These are phyloP conservation scores for Suillus alpinus DNA, from an alignment of 768 basidiomycete genomes.

Conservation along the genomic window DNA sequence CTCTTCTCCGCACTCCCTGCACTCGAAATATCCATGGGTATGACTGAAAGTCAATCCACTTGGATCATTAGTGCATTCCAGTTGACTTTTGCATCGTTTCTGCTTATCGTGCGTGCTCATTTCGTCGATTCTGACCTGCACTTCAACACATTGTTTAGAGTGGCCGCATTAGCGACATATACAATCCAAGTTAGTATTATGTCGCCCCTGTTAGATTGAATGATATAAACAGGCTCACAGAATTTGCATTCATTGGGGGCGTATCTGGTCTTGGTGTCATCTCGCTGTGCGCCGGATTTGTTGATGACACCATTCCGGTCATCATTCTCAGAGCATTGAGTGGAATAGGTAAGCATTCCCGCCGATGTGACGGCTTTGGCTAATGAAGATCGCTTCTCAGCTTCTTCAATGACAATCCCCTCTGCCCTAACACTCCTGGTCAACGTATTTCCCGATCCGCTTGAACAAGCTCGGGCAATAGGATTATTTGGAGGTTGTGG, in stretches of 20 bases:
- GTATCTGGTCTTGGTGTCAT: slow-evolving; percentile 39
- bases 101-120: slow-evolving; percentile 30
- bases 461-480: slow-evolving; percentile 47
- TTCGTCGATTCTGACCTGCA: not conserved
- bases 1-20: slow-evolving; percentile 39
- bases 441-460: slow-evolving; percentile 45
- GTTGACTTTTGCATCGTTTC: slow-evolving; percentile 41
- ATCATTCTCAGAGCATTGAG: slow-evolving; percentile 50
- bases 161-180: slow-evolving; percentile 38
- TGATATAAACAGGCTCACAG: slow-evolving; percentile 16
- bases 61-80: slow-evolving; percentile 46
- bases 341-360: slow-evolving; percentile 38
- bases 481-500: slow-evolving; percentile 45
- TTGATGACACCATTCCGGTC: slow-evolving; percentile 42
- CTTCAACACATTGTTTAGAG: slow-evolving; percentile 23
- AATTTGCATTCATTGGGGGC: slow-evolving; percentile 42
- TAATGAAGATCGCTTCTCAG: slow-evolving; percentile 22
- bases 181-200: slow-evolving; percentile 35
- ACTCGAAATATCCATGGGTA: slow-evolving; percentile 21
- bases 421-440: slow-evolving; percentile 51
- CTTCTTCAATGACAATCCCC: slow-evolving; percentile 49
- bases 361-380: not conserved
- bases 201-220: not conserved
- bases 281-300: slow-evolving; percentile 47
- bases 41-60: slow-evolving; percentile 24